phyloP scores from a whole-genome alignment of 1,284 basidiomycete species.

The Papiliotrema flavescens region DNA sequence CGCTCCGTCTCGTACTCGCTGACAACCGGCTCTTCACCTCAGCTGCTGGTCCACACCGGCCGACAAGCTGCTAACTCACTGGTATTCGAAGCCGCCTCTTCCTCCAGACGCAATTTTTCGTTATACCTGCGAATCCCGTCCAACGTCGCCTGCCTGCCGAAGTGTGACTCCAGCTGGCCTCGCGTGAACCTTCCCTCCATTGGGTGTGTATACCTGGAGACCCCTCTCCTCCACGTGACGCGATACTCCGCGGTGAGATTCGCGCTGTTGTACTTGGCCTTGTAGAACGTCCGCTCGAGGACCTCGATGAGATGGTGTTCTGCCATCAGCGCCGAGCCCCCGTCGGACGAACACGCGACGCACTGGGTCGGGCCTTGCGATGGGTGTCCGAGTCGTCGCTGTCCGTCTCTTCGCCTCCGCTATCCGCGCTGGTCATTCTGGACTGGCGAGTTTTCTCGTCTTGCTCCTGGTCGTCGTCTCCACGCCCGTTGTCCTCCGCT shows the following conservation, averaged over 20 bases:
- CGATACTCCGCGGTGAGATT: too few relatives aligned
- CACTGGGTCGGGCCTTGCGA: too few relatives aligned
- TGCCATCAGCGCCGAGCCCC: neutral
- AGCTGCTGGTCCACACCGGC: neutral
- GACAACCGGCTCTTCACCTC: neutral
- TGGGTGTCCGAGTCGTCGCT: too few relatives aligned
- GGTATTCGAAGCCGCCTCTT: neutral
- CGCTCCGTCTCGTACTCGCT: constrained; percentile 22
- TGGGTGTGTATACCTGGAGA: too few relatives aligned
- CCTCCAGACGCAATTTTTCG: neutral
- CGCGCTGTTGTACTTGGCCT: too few relatives aligned
- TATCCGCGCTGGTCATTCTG: neutral
- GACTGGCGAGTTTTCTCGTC: neutral
- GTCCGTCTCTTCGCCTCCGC: neutral
- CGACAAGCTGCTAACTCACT: too few relatives aligned
- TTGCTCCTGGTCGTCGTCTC: neutral
- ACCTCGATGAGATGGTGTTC: too few relatives aligned
- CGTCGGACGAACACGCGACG: too few relatives aligned
- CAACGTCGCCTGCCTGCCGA: neutral
- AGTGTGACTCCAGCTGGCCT: neutral
- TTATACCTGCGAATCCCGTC: neutral
- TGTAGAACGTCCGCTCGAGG: too few relatives aligned
- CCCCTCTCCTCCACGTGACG: too few relatives aligned
- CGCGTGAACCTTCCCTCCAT: neutral
- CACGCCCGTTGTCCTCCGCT: neutral